Base-by-base conservation (phyloP, 225 moss, liverwort and hornwort species). In the Bryoerythrophyllum caledonicum region DNA sequence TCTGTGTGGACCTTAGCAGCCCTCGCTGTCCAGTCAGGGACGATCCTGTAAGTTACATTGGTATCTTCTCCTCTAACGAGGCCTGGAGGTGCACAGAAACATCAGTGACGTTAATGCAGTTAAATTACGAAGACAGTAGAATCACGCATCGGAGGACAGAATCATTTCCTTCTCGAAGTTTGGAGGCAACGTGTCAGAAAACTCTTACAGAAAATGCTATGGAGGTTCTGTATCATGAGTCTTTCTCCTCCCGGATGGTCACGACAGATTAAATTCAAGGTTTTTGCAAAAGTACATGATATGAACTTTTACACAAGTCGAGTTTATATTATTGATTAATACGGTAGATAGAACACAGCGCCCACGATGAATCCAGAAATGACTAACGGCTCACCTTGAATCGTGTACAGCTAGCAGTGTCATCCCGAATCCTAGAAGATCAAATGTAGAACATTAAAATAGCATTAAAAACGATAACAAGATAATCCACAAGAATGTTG, bases 31-130 rank as follows among this genome's bases (percentile, higher is more conserved):
- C 55, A 63, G 55, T 58, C n/a, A 72, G 11, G 16, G 8, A 71
- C 65, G 49, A 35, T 37, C 78, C 27, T 72, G 65, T 58, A 30
- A 43, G 35, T 72, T 49, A 48, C 48, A 15, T 59, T 30, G 43
- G 49, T 48, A 49, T 58, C 54, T 70, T 57, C 78, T 71, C 34
- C 71, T 24, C 19, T 25, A 65, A 28, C 49, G 21, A 37, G 13
- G n/a, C 35, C 72, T 65, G 71, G 13, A 78, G 40, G 54, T 43
- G 71, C 65, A 78, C 16, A 54, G 30, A 41, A 30, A 20, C 52
- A 40, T 1, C 11, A 70, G 23, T 70, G 28, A 70, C 4, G 27
- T 70, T 41, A 62, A 41, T 53, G 51, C 20, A 52, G 28, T 24
- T 30, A 63, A 54, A 35, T 27, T 69, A 14, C 7, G 1, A 26